phyloP scores from a whole-genome alignment of 129 eudicot species.

The Deinandra increscens region DNA sequence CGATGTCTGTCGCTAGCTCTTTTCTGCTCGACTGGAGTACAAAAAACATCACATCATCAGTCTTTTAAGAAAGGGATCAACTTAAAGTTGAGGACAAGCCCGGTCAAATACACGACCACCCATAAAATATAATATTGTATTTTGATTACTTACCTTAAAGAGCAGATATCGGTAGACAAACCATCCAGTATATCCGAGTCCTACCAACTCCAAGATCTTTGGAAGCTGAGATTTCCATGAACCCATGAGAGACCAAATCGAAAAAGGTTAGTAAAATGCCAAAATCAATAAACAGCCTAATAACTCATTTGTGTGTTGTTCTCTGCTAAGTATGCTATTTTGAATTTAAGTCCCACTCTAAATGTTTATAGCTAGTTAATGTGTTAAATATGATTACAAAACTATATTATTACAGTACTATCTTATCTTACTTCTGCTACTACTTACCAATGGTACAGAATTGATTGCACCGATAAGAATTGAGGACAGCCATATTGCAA shows the following conservation, averaged over 20 bases:
- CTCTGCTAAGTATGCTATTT: not conserved
- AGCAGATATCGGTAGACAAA: slow-evolving; percentile 99
- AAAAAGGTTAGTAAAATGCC: not conserved
- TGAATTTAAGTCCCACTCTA: not conserved
- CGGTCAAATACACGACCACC: not conserved
- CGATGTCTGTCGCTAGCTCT: slow-evolving; percentile 84
- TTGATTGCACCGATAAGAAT: slow-evolving; percentile 84
- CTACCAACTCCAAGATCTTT: slow-evolving; percentile 95
- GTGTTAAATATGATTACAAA: slow-evolving; percentile 2
- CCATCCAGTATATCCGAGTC: slow-evolving; percentile 99
- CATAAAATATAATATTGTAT: not conserved
- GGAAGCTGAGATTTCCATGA: slow-evolving; percentile 63
- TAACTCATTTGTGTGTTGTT: not conserved
- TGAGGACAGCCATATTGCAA: slow-evolving; percentile 86
- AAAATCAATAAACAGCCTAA: not conserved
- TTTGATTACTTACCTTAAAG: slow-evolving; percentile 57
- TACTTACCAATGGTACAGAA: slow-evolving; percentile 89
- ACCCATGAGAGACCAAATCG: not conserved
- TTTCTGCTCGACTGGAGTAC: slow-evolving; percentile 81
- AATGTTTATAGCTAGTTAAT: not conserved
- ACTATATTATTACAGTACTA: not conserved
- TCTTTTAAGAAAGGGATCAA: not conserved
- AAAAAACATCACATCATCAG: slow-evolving; percentile 10
- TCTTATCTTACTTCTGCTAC: not conserved
- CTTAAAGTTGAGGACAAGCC: not conserved